Base-by-base conservation (phyloP, 306 rosid species). In the Pterocarpus macrocarpus region DNA sequence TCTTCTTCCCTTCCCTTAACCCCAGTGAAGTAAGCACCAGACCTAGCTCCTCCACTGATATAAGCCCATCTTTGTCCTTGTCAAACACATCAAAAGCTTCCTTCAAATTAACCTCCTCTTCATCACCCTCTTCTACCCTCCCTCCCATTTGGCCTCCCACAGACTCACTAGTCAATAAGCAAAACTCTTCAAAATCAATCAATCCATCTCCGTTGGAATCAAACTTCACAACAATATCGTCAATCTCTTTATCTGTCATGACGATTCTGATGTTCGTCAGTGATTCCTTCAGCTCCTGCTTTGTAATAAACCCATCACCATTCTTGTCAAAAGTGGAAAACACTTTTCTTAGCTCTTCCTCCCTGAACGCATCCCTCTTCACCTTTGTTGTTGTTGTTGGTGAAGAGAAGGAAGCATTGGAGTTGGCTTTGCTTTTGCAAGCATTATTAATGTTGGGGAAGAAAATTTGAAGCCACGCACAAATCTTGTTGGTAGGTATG, bases 21-120 rank as follows among this genome's bases (percentile, higher is more conserved):
- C 97, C 97, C 82, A 93, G 78, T 0, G 92, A 84, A 57, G 74
- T 77, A 73, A 93, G 83, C 30, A 93, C 90, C 76, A 85, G 76
- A 53, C 87, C 91, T 62, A 93, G 50, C 64, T 93, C 97, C 79
- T 91, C 97, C 36, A 84, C 94, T 0, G 97, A 84, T 69, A 93
- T 93, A 41, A 81, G 34, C 68, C 97, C 97, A 78, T 91, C 93
- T 49, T 83, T 83, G 53, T 93, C 91, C 55, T 90, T 88, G 30
- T 93, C 97, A 78, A 93, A 91, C 87, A 93, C 97, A 69, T 81
- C 97, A 88, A 93, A 93, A 64, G 94, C 97, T 77, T 91, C 97
- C 83, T 86, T 93, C 65, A 93, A 75, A 50, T 83, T 79, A 68
- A 74, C 84, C 66, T 86, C 85, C 0, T 47, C 89, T 0, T 64